Evolutionary conservation across 441 rosid species (phyloP).

Genomic region (Corymbia citriodora): DNA sequence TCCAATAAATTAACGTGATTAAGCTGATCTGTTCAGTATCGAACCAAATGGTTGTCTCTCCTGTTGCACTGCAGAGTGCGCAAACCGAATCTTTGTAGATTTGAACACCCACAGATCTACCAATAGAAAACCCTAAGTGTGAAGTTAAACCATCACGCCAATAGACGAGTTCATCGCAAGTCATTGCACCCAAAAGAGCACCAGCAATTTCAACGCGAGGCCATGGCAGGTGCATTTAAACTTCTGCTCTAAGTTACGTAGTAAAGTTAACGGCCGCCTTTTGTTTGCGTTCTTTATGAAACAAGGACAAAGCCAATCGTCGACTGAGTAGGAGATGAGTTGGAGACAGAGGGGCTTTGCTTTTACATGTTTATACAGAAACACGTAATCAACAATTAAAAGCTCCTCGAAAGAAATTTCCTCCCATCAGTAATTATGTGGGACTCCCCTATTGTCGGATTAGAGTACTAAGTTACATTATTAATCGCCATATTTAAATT

Average conservation of each 20-base stretch:
- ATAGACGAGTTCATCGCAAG: background rate
- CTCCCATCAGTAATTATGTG: background rate
- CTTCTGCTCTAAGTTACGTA: background rate
- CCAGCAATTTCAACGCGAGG: background rate
- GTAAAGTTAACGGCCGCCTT: background rate
- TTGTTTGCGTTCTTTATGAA: background rate
- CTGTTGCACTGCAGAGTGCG: background rate
- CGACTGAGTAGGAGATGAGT: background rate
- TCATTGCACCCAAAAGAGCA: background rate
- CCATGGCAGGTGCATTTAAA: background rate
- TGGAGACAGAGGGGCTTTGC: background rate
- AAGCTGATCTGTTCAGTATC: background rate
- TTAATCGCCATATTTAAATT: background rate
- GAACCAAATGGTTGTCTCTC: background rate
- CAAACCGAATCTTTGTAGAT: background rate
- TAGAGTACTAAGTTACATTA: background rate
- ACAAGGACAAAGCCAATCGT: background rate
- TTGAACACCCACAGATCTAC: background rate
- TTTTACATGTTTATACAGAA: background rate
- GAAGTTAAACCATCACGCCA: background rate
- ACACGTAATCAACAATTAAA: background rate
- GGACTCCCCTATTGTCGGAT: background rate
- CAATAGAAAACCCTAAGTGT: background rate
- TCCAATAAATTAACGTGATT: background rate
- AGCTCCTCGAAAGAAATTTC: background rate